Evolutionary conservation across 495 filamentous ascomycete species (phyloP).

Genomic region (Chaetomium fimeti): DNA sequence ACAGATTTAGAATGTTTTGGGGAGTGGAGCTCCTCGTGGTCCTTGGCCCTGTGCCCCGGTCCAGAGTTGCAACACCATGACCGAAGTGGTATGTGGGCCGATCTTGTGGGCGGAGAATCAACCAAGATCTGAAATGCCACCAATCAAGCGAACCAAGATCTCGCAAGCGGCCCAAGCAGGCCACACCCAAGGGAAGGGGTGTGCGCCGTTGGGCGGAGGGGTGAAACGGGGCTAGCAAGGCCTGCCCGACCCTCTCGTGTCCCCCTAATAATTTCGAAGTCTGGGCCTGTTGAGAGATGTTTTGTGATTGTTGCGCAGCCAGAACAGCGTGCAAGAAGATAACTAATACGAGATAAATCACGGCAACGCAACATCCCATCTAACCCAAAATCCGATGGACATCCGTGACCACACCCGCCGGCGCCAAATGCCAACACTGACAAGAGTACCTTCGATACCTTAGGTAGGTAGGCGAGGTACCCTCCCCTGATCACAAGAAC

Average conservation of each 20-base stretch:
- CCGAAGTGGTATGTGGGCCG: conserved; percentile 4
- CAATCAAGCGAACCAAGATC: conserved; percentile 5
- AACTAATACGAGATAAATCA: too few species aligned
- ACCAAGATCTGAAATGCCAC: conserved; percentile 9
- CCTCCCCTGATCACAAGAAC: too few species aligned
- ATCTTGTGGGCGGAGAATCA: conserved; percentile 11
- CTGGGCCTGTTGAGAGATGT: not conserved
- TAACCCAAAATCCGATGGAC: too few species aligned
- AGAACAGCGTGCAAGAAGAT: too few species aligned
- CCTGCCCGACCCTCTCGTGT: too few species aligned
- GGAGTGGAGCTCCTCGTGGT: not conserved
- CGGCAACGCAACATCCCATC: too few species aligned
- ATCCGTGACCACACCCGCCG: too few species aligned
- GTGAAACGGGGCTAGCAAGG: conserved; percentile 5
- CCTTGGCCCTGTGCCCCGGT: conserved; percentile 4
- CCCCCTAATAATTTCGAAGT: not conserved
- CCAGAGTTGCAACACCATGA: conserved; percentile 12
- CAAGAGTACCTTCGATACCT: too few species aligned
- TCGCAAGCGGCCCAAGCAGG: not conserved
- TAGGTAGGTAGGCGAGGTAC: too few species aligned
- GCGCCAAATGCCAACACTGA: too few species aligned
- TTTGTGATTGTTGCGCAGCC: not conserved
- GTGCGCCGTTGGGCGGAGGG: not conserved
- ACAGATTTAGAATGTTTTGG: not conserved
- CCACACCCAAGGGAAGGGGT: not conserved